Base-by-base conservation (phyloP, 306 rosid species). In the Parietaria judaica region DNA sequence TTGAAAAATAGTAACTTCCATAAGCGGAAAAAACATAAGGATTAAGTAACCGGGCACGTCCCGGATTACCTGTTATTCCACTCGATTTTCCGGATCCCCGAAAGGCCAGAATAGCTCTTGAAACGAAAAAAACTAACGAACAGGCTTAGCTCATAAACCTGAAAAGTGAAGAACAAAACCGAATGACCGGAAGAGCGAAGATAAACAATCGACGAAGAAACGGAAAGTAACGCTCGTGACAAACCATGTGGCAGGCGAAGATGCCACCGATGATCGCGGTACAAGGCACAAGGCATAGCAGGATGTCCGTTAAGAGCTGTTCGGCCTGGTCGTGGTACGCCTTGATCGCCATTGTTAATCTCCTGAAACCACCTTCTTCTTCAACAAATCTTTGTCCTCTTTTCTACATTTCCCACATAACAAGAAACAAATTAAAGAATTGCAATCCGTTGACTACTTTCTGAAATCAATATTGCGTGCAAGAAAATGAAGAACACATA, bases 241-340 rank as follows among this genome's bases (percentile, higher is more conserved):
- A 61, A 83, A 92, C 98, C 95, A 92, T 70, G 84, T 92, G 88
- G 88, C 86, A 80, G 51, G 88, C 81, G 69, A 86, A 78, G 51
- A 82, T 49, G 64, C 96, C 98, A 36, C 84, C 87, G 59, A 77
- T 56, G 49, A 92, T 65, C 17, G 98, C 82, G 49, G 80, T 71
- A 58, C 80, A 88, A 6, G 96, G 95, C 45, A 82, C 68, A 34
- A 75, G 66, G 60, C 85, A 83, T 14, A 84, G 78, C 52, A 79
- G 52, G 79, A 73, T 83, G 55, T 88, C 80, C 86, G 75, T 81
- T 7, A 84, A 83, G 34, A 92, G 73, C 65, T 67, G 60, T 67
- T 76, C 92, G 15, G 96, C 96, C 81, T 76, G 96, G 72, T 71
- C 76, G 67, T 84, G 87, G 69, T 81, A 87, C 43, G 81, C 80